Base-by-base conservation (phyloP, 2,329 filamentous ascomycete species). In the Aspergillus uvarum region DNA sequence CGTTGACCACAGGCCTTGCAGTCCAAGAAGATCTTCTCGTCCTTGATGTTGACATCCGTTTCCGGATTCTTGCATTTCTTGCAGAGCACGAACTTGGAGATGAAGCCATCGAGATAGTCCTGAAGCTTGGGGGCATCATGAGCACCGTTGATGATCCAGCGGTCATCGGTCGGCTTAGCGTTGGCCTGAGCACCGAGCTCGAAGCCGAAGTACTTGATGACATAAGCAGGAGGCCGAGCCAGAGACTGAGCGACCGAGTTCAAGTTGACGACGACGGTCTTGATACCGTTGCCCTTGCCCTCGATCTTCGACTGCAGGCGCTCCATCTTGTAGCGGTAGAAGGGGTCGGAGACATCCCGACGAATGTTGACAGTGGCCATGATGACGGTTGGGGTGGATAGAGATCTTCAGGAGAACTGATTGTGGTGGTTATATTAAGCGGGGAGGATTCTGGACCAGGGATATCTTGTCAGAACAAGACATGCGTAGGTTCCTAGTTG, bases 311-410 rank as follows among this genome's bases (percentile, higher is more conserved):
- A 96, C 85, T 96, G 92, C 77, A 99, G 84, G 72, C 88, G 89
- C 83, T 98, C 95, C 95, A 99, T 99, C 88, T 99, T 99, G 89
- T 99, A 99, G 80, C 95, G 95, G 84, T 99, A 99, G 88, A 97
- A 99, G 82, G 90, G 90, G 83, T 99, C 95, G 84, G 89, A 89
- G 83, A 96, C 89, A 90, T 98, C 94, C 81, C 91, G 92, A 81
- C 93, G 93, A 81, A 98, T 93, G 82, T 99, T 99, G 87, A 99
- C 85, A 83, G 91, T 93, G 86, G 91, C 89, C 95, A 98, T 98
- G 81, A 72, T 92, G 87, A 82, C 82, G 81, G 80, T 82, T 62
- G 51, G 5, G 65, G 59, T 65, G 54, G 58, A 61, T 55, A 64
- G 59, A 63, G 61, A 59, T 65, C 64, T 63, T 72, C 75, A 66